phyloP scores from a whole-genome alignment of 83 land plant genomes.

The Thuja plicata region DNA sequence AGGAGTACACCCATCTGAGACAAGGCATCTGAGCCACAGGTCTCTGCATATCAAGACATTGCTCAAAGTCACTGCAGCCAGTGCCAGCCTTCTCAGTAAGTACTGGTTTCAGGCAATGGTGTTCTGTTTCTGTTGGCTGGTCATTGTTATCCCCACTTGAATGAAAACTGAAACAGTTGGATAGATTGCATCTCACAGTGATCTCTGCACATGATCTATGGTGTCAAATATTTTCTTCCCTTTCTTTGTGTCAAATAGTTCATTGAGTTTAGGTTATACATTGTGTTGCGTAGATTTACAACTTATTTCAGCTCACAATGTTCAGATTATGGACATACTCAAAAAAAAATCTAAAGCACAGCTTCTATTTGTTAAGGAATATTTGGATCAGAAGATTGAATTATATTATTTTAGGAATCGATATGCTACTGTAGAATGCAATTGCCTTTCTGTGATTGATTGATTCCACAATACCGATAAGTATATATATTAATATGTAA shows the following conservation, averaged over 20 bases:
- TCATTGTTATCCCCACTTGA: constrained; percentile 44
- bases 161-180: constrained; percentile 44
- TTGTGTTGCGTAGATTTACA: too few species aligned
- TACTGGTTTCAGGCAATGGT: constrained; percentile 39
- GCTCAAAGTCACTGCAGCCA: constrained; percentile 11
- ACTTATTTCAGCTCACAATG: too few species aligned
- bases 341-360: too few species aligned
- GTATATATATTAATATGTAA: too few species aligned
- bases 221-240: not conserved
- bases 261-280: not conserved
- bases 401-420: too few species aligned
- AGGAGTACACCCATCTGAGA: not conserved
- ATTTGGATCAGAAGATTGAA: too few species aligned
- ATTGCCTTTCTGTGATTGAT: too few species aligned
- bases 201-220: not conserved
- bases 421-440: too few species aligned
- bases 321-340: too few species aligned
- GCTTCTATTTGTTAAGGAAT: too few species aligned
- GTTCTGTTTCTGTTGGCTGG: constrained; percentile 51
- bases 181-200: constrained; percentile 39
- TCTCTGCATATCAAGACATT: constrained; percentile 11
- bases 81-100: not conserved
- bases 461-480: too few species aligned
- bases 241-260: not conserved
- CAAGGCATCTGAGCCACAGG: constrained; percentile 16